Evolutionary conservation across 345 rosid genomes (phyloP), one percentile per base, ranked within the genome.

Genomic region (Gossypium bickii): DNA sequence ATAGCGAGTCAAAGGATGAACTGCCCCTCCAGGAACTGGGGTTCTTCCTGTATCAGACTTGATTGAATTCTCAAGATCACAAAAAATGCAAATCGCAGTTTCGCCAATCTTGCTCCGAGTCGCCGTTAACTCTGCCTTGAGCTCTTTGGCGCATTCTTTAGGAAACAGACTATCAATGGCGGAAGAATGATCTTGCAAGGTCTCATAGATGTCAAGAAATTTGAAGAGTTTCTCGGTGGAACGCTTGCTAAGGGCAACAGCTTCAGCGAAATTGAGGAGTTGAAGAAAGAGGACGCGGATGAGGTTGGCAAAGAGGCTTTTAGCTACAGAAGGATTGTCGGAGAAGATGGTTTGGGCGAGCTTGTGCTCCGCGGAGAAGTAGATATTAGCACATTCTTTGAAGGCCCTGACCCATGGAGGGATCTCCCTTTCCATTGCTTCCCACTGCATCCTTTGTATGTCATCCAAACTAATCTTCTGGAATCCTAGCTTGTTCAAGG

Each of bases 1-100:
- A 89, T 94, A 94, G 75, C 97, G 91, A 9, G 98, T 89, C 38
- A 91, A 64, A 0, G 97, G 98, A 71, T 94, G 98, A 47, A 92
- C 95, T 0, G 98, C 97, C 0, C 98, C 98, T 12, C 97, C 97
- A 0, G 97, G 97, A 34, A 92, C 97, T 0, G 88, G 85, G 13
- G 86, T 92, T 76, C 84, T 92, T 24, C 86, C 90, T 0, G 89
- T 81, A 59, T 92, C 98, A 0, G 91, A 86, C 72, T 82, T 85
- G 78, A 94, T 92, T 2, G 93, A 88, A 61, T 84, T 82, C 79
- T 94, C 98, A 9, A 94, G 80, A 77, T 92, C 95, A 34, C 83
- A 77, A 55, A 94, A 92, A 12, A 89, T 88, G 77, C 75, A 69
- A 53, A 92, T 85, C 0, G 90, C 89, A 0, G 94, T 87, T 78